Base-by-base conservation (phyloP, 1,139 yeast genomes). In the Debaryomyces coudertii region DNA sequence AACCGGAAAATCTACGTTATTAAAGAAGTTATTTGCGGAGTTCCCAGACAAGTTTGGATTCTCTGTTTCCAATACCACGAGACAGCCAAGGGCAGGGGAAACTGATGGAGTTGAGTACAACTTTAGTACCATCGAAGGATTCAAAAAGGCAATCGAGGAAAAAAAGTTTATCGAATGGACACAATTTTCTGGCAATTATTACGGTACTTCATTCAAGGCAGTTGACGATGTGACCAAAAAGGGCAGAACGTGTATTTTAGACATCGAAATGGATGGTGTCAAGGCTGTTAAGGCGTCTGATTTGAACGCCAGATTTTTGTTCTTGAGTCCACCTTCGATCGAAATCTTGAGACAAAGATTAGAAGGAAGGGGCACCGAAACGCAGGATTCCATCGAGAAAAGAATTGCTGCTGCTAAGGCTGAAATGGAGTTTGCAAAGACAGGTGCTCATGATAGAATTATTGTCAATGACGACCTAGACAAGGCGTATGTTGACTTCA, bases 261-360 rank as follows among this genome's bases (percentile, higher is more conserved):
- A 93, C 68, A 93, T 93, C 57, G 99, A 93, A 78, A 90, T 92
- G 97, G 98, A 95, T 73, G 99, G 99, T 53, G 99, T 93, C 57
- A 85, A 87, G 72, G 79, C 90, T 12, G 97, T 93, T 55, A 95
- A 95, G 73, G 71, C 78, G 45, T 83, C 96, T 14, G 82, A 82
- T 55, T 77, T 93, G 59, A 82, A 89, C 59, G 97, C 99, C 40
- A 79, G 92, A 64, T 93, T 71, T 67, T 71, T 95, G 56, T 93
- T 95, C 63, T 66, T 93, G 53, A 87, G 97, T 41, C 99, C 99
- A 37, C 99, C 99, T 20, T 85, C 95, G 28, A 72, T 90, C 56
- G 96, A 87, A 45, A 81, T 76, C 47, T 80, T 93, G 60, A 81
- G 81, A 62, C 66, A 70, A 48, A 83, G 99, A 68, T 80, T 95